phyloP scores from a whole-genome alignment of 805 yeast species.

The Grigorovia jiainica region DNA sequence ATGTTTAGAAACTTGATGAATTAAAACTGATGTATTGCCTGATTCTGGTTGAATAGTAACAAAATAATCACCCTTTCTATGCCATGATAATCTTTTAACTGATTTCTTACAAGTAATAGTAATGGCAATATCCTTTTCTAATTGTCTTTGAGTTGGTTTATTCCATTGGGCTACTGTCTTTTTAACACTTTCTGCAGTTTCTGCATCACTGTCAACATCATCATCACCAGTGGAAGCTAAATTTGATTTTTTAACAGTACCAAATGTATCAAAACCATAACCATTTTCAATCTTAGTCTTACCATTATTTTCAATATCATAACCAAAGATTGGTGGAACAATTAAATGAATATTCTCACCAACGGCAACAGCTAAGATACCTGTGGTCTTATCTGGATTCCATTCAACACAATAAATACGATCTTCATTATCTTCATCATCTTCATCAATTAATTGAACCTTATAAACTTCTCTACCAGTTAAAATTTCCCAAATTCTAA shows the following conservation, averaged over 20 bases:
- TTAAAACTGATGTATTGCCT: constrained; percentile 77
- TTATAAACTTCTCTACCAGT: constrained; percentile 90
- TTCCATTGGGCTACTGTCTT: constrained; percentile 71
- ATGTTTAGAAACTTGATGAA: constrained; percentile 92
- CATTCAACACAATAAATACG: constrained; percentile 75
- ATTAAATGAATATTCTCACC: constrained; percentile 71
- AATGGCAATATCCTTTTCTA: constrained; percentile 61
- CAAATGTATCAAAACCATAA: constrained; percentile 74
- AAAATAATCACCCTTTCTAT: constrained; percentile 92
- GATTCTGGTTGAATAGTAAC: constrained; percentile 95
- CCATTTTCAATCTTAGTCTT: constrained; percentile 77
- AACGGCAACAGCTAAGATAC: constrained; percentile 76
- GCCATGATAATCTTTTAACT: constrained; percentile 86
- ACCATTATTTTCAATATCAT: constrained; percentile 74
- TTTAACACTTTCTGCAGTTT: constrained; percentile 28
- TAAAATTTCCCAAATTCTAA: constrained; percentile 91
- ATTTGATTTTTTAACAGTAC: constrained; percentile 39
- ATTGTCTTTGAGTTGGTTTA: constrained; percentile 58
- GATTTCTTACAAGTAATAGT: constrained; percentile 57
- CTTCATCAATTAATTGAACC: constrained; percentile 37
- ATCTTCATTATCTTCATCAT: constrained; percentile 55
- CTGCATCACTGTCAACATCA: constrained; percentile 34
- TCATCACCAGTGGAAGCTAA: constrained; percentile 32
- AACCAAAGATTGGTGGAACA: constrained; percentile 88
- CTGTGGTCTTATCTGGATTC: constrained; percentile 72